Evolutionary conservation across 164 flowering plant genomes (phyloP), one percentile per base, ranked within the genome.

Genomic region (Chimonanthus salicifolius): DNA sequence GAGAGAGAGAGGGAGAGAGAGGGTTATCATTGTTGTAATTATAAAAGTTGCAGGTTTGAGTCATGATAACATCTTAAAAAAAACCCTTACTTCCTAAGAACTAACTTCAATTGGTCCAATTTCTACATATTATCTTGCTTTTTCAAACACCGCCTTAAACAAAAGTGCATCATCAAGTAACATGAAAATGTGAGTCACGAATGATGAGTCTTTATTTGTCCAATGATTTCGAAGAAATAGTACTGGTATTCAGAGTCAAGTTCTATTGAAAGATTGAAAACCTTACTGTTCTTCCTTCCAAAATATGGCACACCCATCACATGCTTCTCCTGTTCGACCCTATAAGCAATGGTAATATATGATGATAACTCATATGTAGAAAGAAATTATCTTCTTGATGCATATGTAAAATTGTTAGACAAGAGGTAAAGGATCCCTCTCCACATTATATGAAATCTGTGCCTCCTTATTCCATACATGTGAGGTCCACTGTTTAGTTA

Each of bases 241-340:
- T 63, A 63, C 44, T 2, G 16, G 21, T 18, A 6, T 18, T 21
- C 5, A 33, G 62, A 70, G 13, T 13, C 8, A 8, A 11, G 47
- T 15, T 62, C 69, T 67, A 44, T 16, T 64, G 48, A 47, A 45
- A 69, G 74, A n/a, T 1, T n/a, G 15, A 50, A 63, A 80, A 47
- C 7, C 86, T 84, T 86, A 91, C 97, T 71, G 68, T 64, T 90
- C 78, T 4, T 87, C 80, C 78, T 82, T 90, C 99, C 99, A 94
- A 75, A 94, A 92, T 67, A 89, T 78, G 15, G 98, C 96, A 83
- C 99, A 94, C 8, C 99, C 99, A 88, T 94, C 99, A 75, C 62
- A 54, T 18, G 97, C 89, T 74, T 91, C 92, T 72, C 99, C 99
- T 4, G 93, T 89, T 62, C 99, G 94, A 73, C 86, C 91, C 98